Base-by-base conservation (phyloP, 192 early-diverging fungal species). In the Coemansia sp. region DNA sequence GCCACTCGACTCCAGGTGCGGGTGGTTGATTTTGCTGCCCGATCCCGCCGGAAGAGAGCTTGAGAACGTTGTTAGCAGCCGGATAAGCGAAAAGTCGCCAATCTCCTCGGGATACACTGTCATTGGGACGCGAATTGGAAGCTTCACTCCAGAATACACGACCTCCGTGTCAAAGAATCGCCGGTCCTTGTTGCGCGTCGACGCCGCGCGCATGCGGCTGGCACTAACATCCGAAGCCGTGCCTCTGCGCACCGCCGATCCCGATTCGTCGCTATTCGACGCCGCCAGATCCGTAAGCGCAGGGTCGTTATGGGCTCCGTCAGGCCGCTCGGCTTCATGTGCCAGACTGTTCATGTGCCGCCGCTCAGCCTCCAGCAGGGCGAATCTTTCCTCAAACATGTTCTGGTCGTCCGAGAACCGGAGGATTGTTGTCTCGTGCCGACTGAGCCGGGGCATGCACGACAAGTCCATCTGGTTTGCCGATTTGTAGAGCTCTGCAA, bases 1-100 rank as follows among this genome's bases (percentile, higher is more conserved):
- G n/a, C 95, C 93, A 72, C 83, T 87, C 19, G 86, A 87, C 76
- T 98, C 95, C 55, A 98, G 84, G 61, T 97, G 94, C 41, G 96
- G 90, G 76, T 98, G 95, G 66, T 85, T 70, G 61, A 81, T 61
- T 42, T 77, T 86, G 41, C 80, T 76, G 22, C 70, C 66, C 3
- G 78, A 69, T 40, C 83, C 61, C 41, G 84, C 62, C 7, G 86
- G 84, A 51, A 73, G 63, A 15, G 68, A 59, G 49, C 81, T 73
- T 11, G 68, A 55, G 67, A 96, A 95, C 12, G 91, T 94, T 10
- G 88, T 87, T 15, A 95, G 85, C 26, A 95, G 81, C 64, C 89
- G 88, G 68, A 90, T 93, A 57, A 94, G 73, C 41, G 93, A 94
- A 66, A 95, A 95, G 75, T 97, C 95, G 68, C 95, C 92, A 16